These are phyloP conservation scores for Annulohypoxylon maeteangense DNA, from an alignment of 495 filamentous ascomycete species.

Conservation along the genomic window DNA sequence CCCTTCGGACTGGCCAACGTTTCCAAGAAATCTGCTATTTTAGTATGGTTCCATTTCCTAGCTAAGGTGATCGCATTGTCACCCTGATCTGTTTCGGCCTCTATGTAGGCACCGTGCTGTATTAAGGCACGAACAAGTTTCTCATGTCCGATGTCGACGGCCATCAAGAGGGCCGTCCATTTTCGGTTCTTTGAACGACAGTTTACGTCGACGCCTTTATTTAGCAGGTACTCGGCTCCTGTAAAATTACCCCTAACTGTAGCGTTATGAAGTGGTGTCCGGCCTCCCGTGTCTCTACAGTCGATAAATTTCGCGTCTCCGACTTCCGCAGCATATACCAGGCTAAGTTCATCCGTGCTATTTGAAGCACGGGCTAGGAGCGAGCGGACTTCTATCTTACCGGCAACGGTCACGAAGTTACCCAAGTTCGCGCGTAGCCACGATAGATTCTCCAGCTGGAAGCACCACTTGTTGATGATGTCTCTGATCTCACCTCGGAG, in stretches of 20 bases:
- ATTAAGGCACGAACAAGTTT: not conserved
- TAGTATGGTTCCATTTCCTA: not conserved
- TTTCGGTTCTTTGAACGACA: not conserved
- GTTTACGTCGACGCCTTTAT: not conserved
- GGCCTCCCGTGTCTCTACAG: not conserved
- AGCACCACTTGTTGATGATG: not conserved
- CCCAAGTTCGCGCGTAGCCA: not conserved
- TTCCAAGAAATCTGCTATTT: not conserved
- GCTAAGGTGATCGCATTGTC: not conserved
- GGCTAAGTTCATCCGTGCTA: not conserved
- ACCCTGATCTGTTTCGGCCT: not conserved
- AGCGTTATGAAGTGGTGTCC: not conserved
- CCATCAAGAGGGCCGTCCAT: constrained; percentile 2
- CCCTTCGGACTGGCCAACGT: not conserved
- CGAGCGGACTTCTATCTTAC: not conserved
- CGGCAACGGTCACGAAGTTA: not conserved
- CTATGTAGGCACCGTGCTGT: not conserved
- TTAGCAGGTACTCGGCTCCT: not conserved
- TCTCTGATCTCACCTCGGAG: not conserved
- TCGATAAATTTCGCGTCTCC: not conserved
- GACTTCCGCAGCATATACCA: constrained; percentile 5
- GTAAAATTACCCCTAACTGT: not conserved
- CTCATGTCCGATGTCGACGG: not conserved
- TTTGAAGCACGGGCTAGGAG: not conserved
- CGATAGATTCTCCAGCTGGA: not conserved